phyloP scores from a whole-genome alignment of 495 filamentous ascomycete genomes.

The Melanomma pulvis-pyrius region DNA sequence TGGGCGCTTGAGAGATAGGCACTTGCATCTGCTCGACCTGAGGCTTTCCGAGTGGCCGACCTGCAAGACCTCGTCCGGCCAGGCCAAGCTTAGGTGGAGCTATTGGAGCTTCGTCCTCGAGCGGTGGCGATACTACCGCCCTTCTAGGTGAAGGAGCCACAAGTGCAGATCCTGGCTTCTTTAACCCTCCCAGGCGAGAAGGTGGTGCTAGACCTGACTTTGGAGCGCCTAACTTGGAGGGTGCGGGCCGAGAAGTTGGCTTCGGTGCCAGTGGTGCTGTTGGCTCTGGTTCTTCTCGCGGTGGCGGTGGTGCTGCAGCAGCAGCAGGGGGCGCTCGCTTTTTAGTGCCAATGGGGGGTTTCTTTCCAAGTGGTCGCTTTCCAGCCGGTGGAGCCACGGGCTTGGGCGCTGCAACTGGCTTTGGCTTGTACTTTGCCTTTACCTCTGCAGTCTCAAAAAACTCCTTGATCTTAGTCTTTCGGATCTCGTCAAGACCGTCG shows the following conservation, averaged over 20 bases:
- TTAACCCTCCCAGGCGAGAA: conserved; percentile 60
- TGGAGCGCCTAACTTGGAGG: conserved; percentile 65
- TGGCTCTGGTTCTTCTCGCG: conserved; percentile 50
- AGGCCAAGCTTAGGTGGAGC: conserved; percentile 69
- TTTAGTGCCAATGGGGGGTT: conserved; percentile 49
- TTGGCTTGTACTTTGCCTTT: conserved; percentile 95
- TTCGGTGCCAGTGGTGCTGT: conserved; percentile 59
- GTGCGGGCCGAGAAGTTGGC: conserved; percentile 61
- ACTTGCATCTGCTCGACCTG: conserved; percentile 48
- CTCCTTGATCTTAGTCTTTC: conserved; percentile 95
- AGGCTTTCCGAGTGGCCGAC: conserved; percentile 83
- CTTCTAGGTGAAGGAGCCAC: conserved; percentile 54
- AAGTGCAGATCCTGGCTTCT: conserved; percentile 24
- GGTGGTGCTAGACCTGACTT: conserved; percentile 66
- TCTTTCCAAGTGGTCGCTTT: conserved; percentile 42
- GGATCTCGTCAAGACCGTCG: conserved; percentile 94
- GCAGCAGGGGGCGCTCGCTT: conserved; percentile 52
- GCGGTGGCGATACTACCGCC: conserved; percentile 55
- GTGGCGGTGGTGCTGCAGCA: conserved; percentile 57
- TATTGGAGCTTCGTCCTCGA: conserved; percentile 62
- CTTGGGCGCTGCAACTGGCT: conserved; percentile 71
- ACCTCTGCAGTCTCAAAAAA: conserved; percentile 90
- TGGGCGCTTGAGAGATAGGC: conserved; percentile 33
- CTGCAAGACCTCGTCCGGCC: conserved; percentile 78
- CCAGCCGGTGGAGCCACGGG: conserved; percentile 50